Percentiles rank a stretch among this genome's conserved stretches.
phyloP scores from a whole-genome alignment of 805 yeast genomes.

The Ogataea salicorniae region DNA sequence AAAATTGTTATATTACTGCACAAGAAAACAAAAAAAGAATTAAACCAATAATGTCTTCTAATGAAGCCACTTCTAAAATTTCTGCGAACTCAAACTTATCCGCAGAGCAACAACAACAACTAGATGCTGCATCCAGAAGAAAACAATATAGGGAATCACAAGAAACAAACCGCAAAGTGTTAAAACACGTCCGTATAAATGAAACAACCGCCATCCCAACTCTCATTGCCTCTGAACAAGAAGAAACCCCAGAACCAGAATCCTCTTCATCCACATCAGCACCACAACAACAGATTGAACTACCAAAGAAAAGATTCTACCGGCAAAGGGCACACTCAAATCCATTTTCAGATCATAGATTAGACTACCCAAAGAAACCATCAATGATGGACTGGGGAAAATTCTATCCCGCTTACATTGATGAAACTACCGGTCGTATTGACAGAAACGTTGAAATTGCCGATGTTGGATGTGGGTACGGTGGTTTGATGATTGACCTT shows the following conservation, averaged over 20 bases:
- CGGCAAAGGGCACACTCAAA: conserved; percentile 97
- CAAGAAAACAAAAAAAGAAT: too few relatives aligned
- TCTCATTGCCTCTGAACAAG: conserved; percentile 10
- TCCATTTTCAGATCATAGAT: conserved; percentile 91
- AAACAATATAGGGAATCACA: conserved; percentile 45
- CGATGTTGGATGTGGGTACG: conserved; percentile 97
- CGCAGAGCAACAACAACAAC: conserved; percentile 1
- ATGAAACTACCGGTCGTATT: conserved; percentile 36
- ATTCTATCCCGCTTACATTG: conserved; percentile 60
- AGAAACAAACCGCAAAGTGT: conserved; percentile 38
- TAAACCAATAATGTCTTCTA: too few relatives aligned
- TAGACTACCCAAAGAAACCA: conserved; percentile 84
- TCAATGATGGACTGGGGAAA: conserved; percentile 81
- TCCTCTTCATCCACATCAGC: too few relatives aligned
- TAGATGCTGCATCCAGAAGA: conserved; percentile 33
- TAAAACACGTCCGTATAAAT: conserved; percentile 43
- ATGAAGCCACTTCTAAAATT: too few relatives aligned
- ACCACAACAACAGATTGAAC: conserved; percentile 12
- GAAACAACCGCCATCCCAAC: conserved; percentile 16
- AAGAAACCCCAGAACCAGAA: conserved; percentile 10
- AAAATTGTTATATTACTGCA: too few relatives aligned
- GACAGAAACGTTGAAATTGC: conserved; percentile 72
- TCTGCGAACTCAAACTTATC: too few relatives aligned
- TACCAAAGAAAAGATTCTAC: conserved; percentile 83
- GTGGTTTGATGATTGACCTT: conserved; percentile 79